Evolutionary conservation across 768 basidiomycete genomes (phyloP).

Genomic region (Tylopilus sp.): DNA sequence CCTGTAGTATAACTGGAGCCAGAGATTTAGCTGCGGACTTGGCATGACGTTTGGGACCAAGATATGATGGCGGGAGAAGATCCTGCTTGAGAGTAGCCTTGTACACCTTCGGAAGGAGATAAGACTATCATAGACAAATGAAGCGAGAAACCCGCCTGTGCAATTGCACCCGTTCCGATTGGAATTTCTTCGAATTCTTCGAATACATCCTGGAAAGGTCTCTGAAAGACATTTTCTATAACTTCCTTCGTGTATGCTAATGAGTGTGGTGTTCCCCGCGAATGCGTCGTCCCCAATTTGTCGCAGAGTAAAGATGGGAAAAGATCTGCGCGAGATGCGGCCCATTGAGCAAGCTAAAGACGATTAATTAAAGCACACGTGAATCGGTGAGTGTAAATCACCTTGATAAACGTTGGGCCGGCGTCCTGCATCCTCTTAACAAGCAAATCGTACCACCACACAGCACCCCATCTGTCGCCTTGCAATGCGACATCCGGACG

Average conservation of each 20-base stretch:
- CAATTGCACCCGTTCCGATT: constrained; percentile 98
- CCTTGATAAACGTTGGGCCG: constrained; percentile 97
- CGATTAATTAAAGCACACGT: constrained; percentile 6
- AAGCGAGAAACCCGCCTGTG: constrained; percentile 50
- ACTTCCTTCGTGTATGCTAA: constrained; percentile 75
- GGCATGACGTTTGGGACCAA: constrained; percentile 63
- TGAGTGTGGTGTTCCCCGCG: constrained; percentile 79
- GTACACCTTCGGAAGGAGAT: constrained; percentile 60
- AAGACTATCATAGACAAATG: not conserved
- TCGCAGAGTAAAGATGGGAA: constrained; percentile 87
- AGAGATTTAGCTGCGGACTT: constrained; percentile 49
- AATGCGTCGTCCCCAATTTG: constrained; percentile 82
- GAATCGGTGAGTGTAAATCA: constrained; percentile 29
- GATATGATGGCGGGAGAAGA: constrained; percentile 81
- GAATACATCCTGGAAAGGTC: constrained; percentile 85
- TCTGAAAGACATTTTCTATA: constrained; percentile 80
- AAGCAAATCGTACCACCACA: constrained; percentile 96
- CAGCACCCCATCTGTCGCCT: constrained; percentile 86
- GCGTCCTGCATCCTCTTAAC: constrained; percentile 89
- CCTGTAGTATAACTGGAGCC: constrained; percentile 43
- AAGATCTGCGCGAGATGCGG: constrained; percentile 89
- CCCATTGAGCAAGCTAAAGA: constrained; percentile 92
- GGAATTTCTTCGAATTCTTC: constrained; percentile 83
- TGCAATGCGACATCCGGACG: constrained; percentile 49
- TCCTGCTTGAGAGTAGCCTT: constrained; percentile 80